Evolutionary conservation across 805 yeast genomes (phyloP), one percentile per base, ranked within the genome.

Genomic region (Ogataea sp.): DNA sequence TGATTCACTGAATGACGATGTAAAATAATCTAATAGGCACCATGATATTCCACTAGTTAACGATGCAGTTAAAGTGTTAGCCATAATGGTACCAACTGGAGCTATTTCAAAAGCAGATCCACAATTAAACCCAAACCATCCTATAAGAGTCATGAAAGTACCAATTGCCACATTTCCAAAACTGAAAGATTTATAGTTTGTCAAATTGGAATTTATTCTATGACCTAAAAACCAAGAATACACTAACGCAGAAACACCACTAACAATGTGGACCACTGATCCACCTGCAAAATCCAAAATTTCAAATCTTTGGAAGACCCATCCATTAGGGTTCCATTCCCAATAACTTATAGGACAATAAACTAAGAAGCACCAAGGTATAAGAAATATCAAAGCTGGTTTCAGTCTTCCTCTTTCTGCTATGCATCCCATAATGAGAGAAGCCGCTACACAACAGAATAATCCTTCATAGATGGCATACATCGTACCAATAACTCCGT

Each of bases 271-370:
- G 20, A 88, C 94, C 2, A 94, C 90, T 1, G 95, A 95, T 39
- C 96, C 96, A 16, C 97, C 97, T 20, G 96, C 97, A 61, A 83
- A 87, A 58, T 88, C 97, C 38, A 87, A 65, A 1, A 77, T 95
- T 5, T 88, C 90, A 70, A 90, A 84, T 48, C 75, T 71, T 23
- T 39, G 39, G 45, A 71, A 70, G 38, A 94, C 87, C 96, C 96
- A 88, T 26, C 96, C 96, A 36, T 83, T 80, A 1, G 78, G 56
- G 41, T 86, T 83, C 96, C 96, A 88, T 36, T 82, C 75, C 96
- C 96, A 88, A 61, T 78, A 85, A 10, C 87, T 88, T 20, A 88
- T 68, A 0, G 96, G 96, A 55, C 90, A 82, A 62, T 87, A 88
- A 11, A 86, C 95, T 10, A 84, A 53, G 11, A 96, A 85, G n/a